Conservation (phyloP, 1,284 basidiomycete genomes). For the Omphalotus olearius region DNA sequence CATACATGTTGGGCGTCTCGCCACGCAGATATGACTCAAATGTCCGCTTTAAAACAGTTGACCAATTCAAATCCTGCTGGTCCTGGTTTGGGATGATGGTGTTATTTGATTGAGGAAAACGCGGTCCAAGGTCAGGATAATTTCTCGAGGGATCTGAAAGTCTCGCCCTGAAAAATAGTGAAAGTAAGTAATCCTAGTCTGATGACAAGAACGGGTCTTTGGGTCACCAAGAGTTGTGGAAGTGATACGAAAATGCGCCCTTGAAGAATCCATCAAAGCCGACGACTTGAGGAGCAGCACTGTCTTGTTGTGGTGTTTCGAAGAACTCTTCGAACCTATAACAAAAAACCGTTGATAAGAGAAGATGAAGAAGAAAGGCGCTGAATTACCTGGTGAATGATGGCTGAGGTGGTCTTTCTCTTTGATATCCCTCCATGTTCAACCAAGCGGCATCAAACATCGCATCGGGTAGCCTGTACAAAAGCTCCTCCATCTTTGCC, state of each 20-base stretch:
- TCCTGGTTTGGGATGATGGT: slow-evolving; percentile 29
- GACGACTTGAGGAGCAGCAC: slow-evolving; percentile 62
- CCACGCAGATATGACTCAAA: slow-evolving; percentile 72
- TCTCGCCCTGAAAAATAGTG: slow-evolving; percentile 51
- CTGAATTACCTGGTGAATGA: slow-evolving; percentile 8
- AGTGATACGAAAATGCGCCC: slow-evolving; percentile 80
- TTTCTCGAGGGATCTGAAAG: slow-evolving; percentile 71
- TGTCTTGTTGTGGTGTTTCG: slow-evolving; percentile 59
- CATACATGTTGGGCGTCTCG: slow-evolving; percentile 75
- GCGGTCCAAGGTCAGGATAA: slow-evolving; percentile 68
- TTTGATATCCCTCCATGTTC: slow-evolving; percentile 79
- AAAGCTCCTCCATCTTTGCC: slow-evolving; percentile 66
- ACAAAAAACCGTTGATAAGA: slow-evolving; percentile 3
- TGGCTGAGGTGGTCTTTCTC: slow-evolving; percentile 43
- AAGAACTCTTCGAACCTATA: slow-evolving; percentile 72
- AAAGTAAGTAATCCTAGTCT: not conserved
- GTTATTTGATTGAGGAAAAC: slow-evolving; percentile 53
- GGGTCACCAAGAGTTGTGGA: slow-evolving; percentile 71
- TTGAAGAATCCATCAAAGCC: slow-evolving; percentile 78
- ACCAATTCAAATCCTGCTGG: slow-evolving; percentile 67
- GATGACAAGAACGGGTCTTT: not conserved
- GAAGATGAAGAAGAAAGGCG: not conserved
- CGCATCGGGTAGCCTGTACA: slow-evolving; percentile 79
- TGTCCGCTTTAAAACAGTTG: slow-evolving; percentile 71
- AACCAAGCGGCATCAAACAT: slow-evolving; percentile 88